Evolutionary conservation across 179 eudicot genomes (phyloP), one percentile per base, ranked within the genome.

Genomic region (Spinacia oleracea): DNA sequence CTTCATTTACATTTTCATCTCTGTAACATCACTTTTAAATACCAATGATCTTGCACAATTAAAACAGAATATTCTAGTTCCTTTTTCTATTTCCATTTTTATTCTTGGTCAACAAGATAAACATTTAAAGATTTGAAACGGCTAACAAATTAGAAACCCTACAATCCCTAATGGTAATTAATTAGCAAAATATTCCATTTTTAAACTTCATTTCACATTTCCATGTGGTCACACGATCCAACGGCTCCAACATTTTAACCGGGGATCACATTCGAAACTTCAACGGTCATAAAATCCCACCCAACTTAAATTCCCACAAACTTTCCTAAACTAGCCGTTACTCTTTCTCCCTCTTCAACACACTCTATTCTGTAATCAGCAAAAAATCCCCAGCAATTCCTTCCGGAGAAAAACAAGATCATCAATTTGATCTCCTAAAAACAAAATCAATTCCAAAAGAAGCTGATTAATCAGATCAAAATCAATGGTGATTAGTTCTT

Each of bases 401-500:
- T 6, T 8, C 32, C 29, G n/a, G n/a, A n/a, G n/a, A n/a, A 4
- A 48, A 34, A 62, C 71, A 80, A 71, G 58, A 75, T 58, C 32
- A 35, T 14, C 18, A 55, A 65, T 83, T 79, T 75, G 21, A 38
- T 38, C 0, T 38, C 1, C 58, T 23, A 23, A 14, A 32, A 51
- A 1, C n/a, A 46, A 5, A 9, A 40, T 60, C 9, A 72, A 18
- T 32, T 35, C 38, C 56, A 15, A 14, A n/a, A 68, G 6, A 32
- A n/a, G 66, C 55, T 67, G 46, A 65, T 21, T 58, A 53, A 20
- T 53, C 58, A 53, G 6, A 70, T 79, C 77, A 43, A 53, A 90
- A 73, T 74, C 67, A 48, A 89, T 86, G 92, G 90, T 88, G 77
- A 80, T 66, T n/a, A 74, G 73, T 67, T 83, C 90, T 4, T 79